Base-by-base conservation (phyloP, 2,329 filamentous ascomycete genomes). In the Alternaria angustiovoidea region DNA sequence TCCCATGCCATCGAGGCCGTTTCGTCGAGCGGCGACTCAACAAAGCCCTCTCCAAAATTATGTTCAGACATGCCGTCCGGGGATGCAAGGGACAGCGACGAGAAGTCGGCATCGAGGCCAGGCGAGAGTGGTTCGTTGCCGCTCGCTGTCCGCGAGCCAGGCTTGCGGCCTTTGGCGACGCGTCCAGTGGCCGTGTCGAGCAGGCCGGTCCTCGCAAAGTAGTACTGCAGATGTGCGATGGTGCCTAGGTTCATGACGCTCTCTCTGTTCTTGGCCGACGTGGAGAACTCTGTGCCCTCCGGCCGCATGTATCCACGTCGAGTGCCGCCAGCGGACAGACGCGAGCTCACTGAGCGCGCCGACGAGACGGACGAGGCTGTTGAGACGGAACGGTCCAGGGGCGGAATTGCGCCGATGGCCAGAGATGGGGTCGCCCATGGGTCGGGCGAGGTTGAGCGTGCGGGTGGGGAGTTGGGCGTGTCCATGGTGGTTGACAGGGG, bases 211-310 rank as follows among this genome's bases (percentile, higher is more conserved):
- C 95, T 86, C 36, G 95, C 94, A 81, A 99, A 99, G 81, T 98
- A 99, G 81, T 98, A 97, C 79, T 99, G 95, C 74, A 99, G 83
- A 81, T 99, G 95, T 57, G 94, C 93, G 71, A 99, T 99, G 79
- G 94, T 97, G 55, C 95, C 95, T 63, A 99, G 81, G 74, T 93
- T 97, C 87, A 98, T 90, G 66, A 99, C 95, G 75, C 94, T 97
- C 78, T 99, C 94, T 64, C 95, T 87, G 51, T 93, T 93, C 75
- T 89, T 89, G 47, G 95, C 95, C 57, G 94, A 97, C 61, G 91
- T 91, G 26, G 95, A 92, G 78, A 98, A 99, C 72, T 93, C 87
- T 52, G 92, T 96, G 54, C 89, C 92, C 76, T 93, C 91, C 1
- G 94, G 93, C 51, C 94, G 87, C 81, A 96, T 91, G 81, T 94